Evolutionary conservation across 2,329 filamentous ascomycete genomes (phyloP), one percentile per base, ranked within the genome.

Genomic region (Pseudocercospora pini-densiflorae): DNA sequence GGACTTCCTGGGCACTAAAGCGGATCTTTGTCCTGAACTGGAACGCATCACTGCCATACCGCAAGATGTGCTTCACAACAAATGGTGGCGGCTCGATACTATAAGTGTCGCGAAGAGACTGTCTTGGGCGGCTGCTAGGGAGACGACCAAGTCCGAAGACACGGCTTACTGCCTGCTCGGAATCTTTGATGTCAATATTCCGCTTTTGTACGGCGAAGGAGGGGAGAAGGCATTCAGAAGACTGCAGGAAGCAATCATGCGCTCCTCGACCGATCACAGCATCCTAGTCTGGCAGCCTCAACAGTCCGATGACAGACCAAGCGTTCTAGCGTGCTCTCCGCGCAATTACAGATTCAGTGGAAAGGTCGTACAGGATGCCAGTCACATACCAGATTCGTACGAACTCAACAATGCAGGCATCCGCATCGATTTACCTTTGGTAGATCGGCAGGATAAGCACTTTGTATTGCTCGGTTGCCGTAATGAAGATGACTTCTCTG

Each of bases 1-100:
- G 63, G 19, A 24, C 2, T 21, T 36, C 2, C 3, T 70, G 9
- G 68, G 68, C 16, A 62, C 19, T 14, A 68, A 67, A 24, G 53
- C 36, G 12, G 62, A 29, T 7, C 62, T 72, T 14, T 63, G 51
- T 19, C 21, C 59, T 19, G 31, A 51, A 16, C 53, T 78, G 7
- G 68, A 71, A 1, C 24, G 62, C 23, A 69, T 76, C 23, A 79
- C 78, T 6, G 64, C 70, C 2, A 78, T 79, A 33, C 14, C 23
- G 8, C 6, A 10, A 14, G n/a, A 54, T 3, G 23, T 68, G 23
- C 55, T 68, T 14, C 24, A 36, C 14, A 57, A 63, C n/a, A 6
- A 27, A 5, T 24, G 29, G 16, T 23, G 31, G 10, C 8, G 31
- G 5, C 27, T 66, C 14, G 14, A 47, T 12, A 24, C 47, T 5